Conservation (phyloP, 2,329 filamentous ascomycete genomes). For the Fusarium protoensiforme region DNA sequence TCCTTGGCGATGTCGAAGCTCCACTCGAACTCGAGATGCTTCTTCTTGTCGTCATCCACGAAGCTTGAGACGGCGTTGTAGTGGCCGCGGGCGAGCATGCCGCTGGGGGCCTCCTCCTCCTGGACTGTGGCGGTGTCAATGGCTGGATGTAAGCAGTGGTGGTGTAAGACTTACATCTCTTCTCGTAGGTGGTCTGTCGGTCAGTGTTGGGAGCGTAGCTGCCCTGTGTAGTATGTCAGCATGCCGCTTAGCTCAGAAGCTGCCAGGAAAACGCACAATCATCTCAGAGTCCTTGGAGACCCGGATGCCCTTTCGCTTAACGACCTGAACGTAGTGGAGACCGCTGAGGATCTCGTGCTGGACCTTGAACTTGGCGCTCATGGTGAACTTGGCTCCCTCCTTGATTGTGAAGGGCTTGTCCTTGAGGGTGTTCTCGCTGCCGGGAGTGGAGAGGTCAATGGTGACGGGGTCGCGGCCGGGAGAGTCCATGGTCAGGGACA, state of each 20-base stretch:
- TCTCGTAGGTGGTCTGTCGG: slow-evolving; percentile 85
- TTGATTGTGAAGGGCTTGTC: slow-evolving; percentile 97
- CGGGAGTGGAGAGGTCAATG: slow-evolving; percentile 83
- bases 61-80: slow-evolving; percentile 93
- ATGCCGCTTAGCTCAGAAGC: not conserved
- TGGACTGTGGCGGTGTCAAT: slow-evolving; percentile 68
- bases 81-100: slow-evolving; percentile 89
- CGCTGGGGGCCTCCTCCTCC: slow-evolving; percentile 89
- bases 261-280: slow-evolving; percentile 76
- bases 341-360: slow-evolving; percentile 97
- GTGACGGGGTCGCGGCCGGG: slow-evolving; percentile 85
- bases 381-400: slow-evolving; percentile 92
- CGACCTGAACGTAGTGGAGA: slow-evolving; percentile 93
- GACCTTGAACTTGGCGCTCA: slow-evolving; percentile 94
- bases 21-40: slow-evolving; percentile 94
- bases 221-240: slow-evolving; percentile 66
- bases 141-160: not conserved
- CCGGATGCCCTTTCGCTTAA: slow-evolving; percentile 88
- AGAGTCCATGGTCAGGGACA: slow-evolving; percentile 88
- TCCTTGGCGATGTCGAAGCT: slow-evolving; percentile 97
- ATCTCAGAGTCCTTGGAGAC: slow-evolving; percentile 97
- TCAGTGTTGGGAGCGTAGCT: slow-evolving; percentile 95
- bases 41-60: slow-evolving; percentile 93
- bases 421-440: slow-evolving; percentile 82
- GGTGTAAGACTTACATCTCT: slow-evolving; percentile 78